Evolutionary conservation across 495 filamentous ascomycete genomes (phyloP).

Genomic region (Apodospora peruviana): DNA sequence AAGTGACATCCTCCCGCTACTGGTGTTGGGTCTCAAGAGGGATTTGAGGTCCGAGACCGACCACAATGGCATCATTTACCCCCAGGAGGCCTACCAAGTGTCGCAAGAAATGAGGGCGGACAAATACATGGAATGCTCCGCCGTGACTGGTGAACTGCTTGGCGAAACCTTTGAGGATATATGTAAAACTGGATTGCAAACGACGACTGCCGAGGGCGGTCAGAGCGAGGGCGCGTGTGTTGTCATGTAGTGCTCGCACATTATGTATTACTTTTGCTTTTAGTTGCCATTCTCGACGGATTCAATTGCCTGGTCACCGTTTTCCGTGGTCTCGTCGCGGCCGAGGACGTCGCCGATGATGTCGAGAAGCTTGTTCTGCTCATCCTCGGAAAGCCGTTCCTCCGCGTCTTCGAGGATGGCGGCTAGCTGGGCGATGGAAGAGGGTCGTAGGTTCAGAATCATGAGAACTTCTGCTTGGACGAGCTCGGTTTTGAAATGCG

Average conservation of each 20-base stretch:
- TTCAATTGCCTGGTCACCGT: conserved; percentile 21
- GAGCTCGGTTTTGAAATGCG: conserved; percentile 28
- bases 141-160: conserved; percentile 76
- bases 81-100: conserved; percentile 65
- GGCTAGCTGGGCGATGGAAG: conserved; percentile 28
- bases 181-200: conserved; percentile 62
- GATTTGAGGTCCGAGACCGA: conserved; percentile 63
- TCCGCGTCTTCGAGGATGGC: conserved; percentile 41
- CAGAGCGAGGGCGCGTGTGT: conserved; percentile 40
- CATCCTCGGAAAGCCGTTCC: conserved; percentile 36
- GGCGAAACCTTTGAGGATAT: conserved; percentile 70
- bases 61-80: conserved; percentile 64
- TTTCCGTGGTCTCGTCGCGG: conserved; percentile 17
- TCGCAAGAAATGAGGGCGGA: conserved; percentile 81
- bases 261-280: background rate
- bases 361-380: conserved; percentile 36
- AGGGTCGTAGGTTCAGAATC: conserved; percentile 41
- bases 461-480: conserved; percentile 41
- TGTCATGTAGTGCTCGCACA: conserved; percentile 23
- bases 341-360: conserved; percentile 40
- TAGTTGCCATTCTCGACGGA: conserved; percentile 25
- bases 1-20: conserved; percentile 57
- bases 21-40: conserved; percentile 76
- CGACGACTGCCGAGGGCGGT: conserved; percentile 40
- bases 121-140: conserved; percentile 86